phyloP scores from a whole-genome alignment of 371 early-diverging fungal genomes.

The Actinomortierella wolfii region DNA sequence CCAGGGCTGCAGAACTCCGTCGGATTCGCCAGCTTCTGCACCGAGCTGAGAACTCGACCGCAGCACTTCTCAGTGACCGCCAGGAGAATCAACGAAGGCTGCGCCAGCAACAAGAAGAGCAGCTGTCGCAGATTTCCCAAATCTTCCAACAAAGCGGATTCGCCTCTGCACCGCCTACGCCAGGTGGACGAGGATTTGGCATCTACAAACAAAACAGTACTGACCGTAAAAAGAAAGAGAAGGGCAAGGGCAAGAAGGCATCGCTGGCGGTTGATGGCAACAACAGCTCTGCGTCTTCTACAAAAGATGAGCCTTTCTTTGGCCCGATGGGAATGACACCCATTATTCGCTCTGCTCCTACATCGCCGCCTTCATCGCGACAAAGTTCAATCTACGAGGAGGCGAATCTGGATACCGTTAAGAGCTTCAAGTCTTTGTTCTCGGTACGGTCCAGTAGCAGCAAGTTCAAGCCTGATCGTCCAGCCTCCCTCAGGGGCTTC shows the following conservation, averaged over 20 bases:
- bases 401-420: conserved; percentile 28
- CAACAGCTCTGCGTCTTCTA: no score
- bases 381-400: conserved; percentile 37
- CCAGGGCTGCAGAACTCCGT: conserved; percentile 36
- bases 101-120: conserved; percentile 12
- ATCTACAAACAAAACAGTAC: no score
- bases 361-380: conserved; percentile 22
- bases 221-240: no score
- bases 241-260: no score
- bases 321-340: neutral
- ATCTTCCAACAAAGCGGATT: conserved; percentile 15
- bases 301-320: no score
- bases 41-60: conserved; percentile 38
- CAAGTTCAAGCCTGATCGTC: conserved; percentile 19
- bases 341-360: conserved; percentile 2
- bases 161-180: conserved; percentile 30
- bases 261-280: no score
- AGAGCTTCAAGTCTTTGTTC: conserved; percentile 40
- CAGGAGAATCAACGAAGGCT: conserved; percentile 17
- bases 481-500: conserved; percentile 34
- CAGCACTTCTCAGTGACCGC: conserved; percentile 24
- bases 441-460: conserved; percentile 10
- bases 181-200: conserved; percentile 10
- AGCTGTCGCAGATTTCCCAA: conserved; percentile 13
- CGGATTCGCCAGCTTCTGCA: conserved; percentile 36